phyloP scores from a whole-genome alignment of 176 grass and related monocot species.

The Raddia guianensis region DNA sequence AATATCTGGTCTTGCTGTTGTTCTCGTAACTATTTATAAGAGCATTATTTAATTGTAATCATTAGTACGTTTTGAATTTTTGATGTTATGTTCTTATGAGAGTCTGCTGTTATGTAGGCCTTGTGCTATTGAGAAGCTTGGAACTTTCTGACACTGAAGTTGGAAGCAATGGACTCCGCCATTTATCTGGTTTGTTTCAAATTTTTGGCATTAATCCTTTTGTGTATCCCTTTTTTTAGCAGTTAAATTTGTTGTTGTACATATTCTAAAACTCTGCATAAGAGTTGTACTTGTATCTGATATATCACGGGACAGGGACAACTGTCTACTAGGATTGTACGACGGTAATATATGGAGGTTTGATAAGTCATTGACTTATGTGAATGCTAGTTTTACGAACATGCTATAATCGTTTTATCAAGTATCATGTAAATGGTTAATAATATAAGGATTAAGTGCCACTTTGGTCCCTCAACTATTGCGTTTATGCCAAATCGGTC shows the following conservation, averaged over 20 bases:
- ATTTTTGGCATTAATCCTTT: background rate
- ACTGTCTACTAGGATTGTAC: background rate
- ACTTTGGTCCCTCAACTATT: too few species aligned
- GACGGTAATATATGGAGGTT: background rate
- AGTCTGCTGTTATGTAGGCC: constrained; percentile 54
- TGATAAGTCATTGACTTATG: constrained; percentile 8
- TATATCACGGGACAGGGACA: background rate
- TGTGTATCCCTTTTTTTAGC: background rate
- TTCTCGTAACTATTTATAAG: background rate
- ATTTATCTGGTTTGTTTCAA: constrained; percentile 74
- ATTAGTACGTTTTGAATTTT: background rate
- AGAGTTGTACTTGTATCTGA: background rate
- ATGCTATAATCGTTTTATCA: background rate
- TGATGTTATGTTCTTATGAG: constrained; percentile 12
- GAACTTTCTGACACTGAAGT: constrained; percentile 86
- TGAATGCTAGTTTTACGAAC: constrained; percentile 2
- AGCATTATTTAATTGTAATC: constrained; percentile 18
- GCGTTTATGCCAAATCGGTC: too few species aligned
- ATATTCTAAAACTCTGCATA: constrained; percentile 8
- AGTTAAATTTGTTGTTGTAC: background rate
- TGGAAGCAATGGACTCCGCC: constrained; percentile 73
- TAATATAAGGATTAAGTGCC: background rate
- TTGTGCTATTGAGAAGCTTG: constrained; percentile 76
- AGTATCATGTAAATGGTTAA: background rate
- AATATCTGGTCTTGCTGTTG: background rate